A percentile compares a stretch with the other conserved stretches of the same genome.
phyloP scores from a whole-genome alignment of 2,329 filamentous ascomycete genomes.

The Pezizomycotina sp. region DNA sequence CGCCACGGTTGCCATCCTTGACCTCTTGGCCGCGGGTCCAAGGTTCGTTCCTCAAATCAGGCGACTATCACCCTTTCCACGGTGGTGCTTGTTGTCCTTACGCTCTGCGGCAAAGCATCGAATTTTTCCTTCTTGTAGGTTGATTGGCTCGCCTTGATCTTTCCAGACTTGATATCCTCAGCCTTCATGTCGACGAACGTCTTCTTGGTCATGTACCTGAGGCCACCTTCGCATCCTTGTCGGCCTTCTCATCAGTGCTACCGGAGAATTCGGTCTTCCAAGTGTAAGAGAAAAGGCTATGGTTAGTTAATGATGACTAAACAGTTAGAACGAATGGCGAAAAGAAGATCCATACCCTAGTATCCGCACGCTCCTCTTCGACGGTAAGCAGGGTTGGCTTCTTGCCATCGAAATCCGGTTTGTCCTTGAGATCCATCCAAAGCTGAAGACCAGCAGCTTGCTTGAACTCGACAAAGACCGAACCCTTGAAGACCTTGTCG shows the following conservation, averaged over 20 bases:
- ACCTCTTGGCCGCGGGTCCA: conserved; percentile 2
- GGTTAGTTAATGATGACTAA: not conserved
- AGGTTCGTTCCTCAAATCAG: not conserved
- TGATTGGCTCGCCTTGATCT: conserved; percentile 41
- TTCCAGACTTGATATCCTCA: conserved; percentile 53
- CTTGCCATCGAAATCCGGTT: conserved; percentile 68
- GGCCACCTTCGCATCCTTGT: conserved; percentile 8
- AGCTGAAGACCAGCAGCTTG: conserved; percentile 60
- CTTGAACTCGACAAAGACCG: conserved; percentile 85
- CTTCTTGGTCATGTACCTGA: conserved; percentile 55
- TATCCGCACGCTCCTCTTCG: conserved; percentile 2
- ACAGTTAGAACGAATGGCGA: not conserved
- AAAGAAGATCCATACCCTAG: not conserved
- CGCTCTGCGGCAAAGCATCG: conserved; percentile 37
- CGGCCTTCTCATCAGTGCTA: conserved; percentile 12
- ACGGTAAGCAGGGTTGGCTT: conserved; percentile 45
- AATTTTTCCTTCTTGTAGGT: conserved; percentile 11
- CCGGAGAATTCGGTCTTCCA: conserved; percentile 2
- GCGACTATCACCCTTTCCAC: conserved; percentile 6
- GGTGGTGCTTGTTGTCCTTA: conserved; percentile 21
- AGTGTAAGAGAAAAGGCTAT: not conserved
- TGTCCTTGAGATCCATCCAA: conserved; percentile 64
- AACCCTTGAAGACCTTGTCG: conserved; percentile 74
- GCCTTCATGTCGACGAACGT: conserved; percentile 70
- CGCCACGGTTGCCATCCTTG: conserved; percentile 2